Base-by-base conservation (phyloP, 495 filamentous ascomycete genomes). In the Gamarada debralockiae region DNA sequence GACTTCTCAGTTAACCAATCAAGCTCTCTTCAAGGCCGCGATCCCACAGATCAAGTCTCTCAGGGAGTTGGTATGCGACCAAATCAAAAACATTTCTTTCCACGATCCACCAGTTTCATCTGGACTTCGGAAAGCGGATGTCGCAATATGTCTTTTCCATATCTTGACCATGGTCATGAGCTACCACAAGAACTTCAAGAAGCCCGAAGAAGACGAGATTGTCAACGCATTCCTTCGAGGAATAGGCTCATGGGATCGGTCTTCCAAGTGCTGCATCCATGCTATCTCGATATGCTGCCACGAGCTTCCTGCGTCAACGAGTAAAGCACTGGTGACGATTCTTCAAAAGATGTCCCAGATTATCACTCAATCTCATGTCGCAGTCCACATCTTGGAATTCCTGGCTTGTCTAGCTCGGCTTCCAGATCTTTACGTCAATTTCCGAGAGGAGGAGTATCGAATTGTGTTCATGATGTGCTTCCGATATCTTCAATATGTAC, bases 381-480 rank as follows among this genome's bases (percentile, higher is more conserved):
- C 92, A 14, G 85, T 97, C 45, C 92, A 97, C 63, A 93, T 97
- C 42, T 73, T 99, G 45, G 95, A 97, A 59, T 97, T 97, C 61
- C 70, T 97, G 27, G 84, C 87, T 8, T 84, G 89, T 38, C 79
- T 99, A 21, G 90, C 92, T 23, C 84, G 93, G 18, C 66, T 96
- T 37, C 89, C 89, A 9, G 81, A 88, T 47, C 76, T 97, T 3
- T 96, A 90, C 66, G 79, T 83, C 60, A 96, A 95, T 62, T 86
- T 97, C 56, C 76, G 85, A 15, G 86, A 92, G 54, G 87, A 92
- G 8, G 90, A 96, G 38, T 95, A 89, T 64, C 86, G 87, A 50
- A 95, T 84, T 21, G 86, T 97, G 22, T 96, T 99, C 66, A 92
- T 86, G 9, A 95, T 97, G 29, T 96, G 89, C 58, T 90, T 96